A percentile compares a stretch with the other conserved stretches of the same genome.
Conservation (phyloP, 2,329 filamentous ascomycete genomes). For the Davidsoniella eucalypti region DNA sequence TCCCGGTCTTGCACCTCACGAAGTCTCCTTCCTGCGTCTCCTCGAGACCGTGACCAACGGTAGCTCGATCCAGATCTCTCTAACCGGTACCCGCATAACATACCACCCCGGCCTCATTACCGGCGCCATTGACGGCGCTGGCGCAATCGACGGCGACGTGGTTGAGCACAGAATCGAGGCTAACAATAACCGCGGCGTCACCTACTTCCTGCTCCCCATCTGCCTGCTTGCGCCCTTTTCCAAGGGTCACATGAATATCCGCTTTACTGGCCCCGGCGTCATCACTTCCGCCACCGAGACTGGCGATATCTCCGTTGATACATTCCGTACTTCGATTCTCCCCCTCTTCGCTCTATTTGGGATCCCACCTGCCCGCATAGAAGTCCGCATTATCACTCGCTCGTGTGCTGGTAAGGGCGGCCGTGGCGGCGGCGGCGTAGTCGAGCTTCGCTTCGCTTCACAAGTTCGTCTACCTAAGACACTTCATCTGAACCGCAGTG, state of each 20-base stretch:
- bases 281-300: slow-evolving; percentile 73
- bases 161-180: slow-evolving; percentile 67
- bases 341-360: slow-evolving; percentile 84
- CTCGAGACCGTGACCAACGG: slow-evolving; percentile 93
- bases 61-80: slow-evolving; percentile 84
- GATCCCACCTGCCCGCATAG: slow-evolving; percentile 62
- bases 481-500: slow-evolving; percentile 65
- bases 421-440: slow-evolving; percentile 69
- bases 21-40: slow-evolving; percentile 88
- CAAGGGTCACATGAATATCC: slow-evolving; percentile 77
- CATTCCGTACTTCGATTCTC: slow-evolving; percentile 80
- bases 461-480: slow-evolving; percentile 91
- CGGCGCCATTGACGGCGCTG: slow-evolving; percentile 60
- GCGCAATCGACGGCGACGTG: slow-evolving; percentile 53
- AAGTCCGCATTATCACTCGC: slow-evolving; percentile 64
- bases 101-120: slow-evolving; percentile 89
- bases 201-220: slow-evolving; percentile 81
- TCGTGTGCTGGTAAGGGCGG: slow-evolving; percentile 64
- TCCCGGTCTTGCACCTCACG: slow-evolving; percentile 78
- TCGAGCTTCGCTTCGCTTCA: slow-evolving; percentile 86
- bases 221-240: slow-evolving; percentile 86
- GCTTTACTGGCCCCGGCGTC: slow-evolving; percentile 79
- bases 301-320: slow-evolving; percentile 83
- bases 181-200: slow-evolving; percentile 63
- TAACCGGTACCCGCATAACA: slow-evolving; percentile 83